Evolutionary conservation across 805 yeast genomes (phyloP).

Genomic region (Dipodascopsis uninucleata): DNA sequence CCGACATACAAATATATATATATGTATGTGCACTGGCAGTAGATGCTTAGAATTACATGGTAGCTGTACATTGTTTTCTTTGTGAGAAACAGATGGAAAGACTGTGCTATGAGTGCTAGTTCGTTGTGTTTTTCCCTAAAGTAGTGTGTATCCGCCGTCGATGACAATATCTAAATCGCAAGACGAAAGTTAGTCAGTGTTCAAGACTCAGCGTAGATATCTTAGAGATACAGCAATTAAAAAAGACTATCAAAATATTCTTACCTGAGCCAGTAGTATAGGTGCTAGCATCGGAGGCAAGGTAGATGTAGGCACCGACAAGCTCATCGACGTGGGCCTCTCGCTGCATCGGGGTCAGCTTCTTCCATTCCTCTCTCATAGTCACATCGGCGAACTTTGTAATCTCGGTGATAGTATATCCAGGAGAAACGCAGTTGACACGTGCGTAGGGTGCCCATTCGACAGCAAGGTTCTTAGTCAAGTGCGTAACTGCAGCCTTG

Average conservation of each 20-base stretch:
- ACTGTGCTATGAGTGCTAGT: too few species aligned
- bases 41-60: too few species aligned
- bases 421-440: conserved; percentile 50
- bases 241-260: too few species aligned
- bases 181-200: too few species aligned
- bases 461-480: conserved; percentile 49
- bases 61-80: too few species aligned
- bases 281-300: conserved; percentile 46
- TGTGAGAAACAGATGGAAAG: too few species aligned
- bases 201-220: too few species aligned
- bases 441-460: conserved; percentile 54
- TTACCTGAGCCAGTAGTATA: conserved; percentile 54
- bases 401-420: conserved; percentile 51
- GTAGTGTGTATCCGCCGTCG: conserved; percentile 41
- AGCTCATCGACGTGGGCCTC: conserved; percentile 54
- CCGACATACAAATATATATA: too few species aligned
- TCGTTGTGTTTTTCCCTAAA: conserved; percentile 3
- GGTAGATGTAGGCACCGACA: conserved; percentile 49
- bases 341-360: conserved; percentile 49
- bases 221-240: too few species aligned
- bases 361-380: conserved; percentile 49
- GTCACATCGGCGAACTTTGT: conserved; percentile 48
- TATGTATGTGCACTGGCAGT: too few species aligned
- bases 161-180: conserved; percentile 52
- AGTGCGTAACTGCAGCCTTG: conserved; percentile 53